phyloP scores from a whole-genome alignment of 2,329 filamentous ascomycete genomes.

The Botrytis fragariae region DNA sequence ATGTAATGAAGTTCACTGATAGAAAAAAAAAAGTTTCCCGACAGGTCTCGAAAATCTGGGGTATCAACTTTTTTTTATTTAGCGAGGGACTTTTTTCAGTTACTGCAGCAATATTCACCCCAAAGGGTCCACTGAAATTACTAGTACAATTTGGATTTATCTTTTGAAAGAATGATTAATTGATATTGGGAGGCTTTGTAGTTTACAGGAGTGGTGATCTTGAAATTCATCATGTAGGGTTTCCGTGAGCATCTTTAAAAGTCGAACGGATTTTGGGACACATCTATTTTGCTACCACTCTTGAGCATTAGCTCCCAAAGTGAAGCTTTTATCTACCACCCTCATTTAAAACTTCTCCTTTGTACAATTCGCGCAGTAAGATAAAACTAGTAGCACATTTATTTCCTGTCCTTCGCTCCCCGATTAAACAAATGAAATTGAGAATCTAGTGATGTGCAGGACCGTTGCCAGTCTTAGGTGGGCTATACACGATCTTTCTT shows the following conservation, averaged over 20 bases:
- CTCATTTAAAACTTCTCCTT: constrained; percentile 24
- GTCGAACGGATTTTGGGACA: constrained; percentile 34
- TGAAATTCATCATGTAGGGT: background rate
- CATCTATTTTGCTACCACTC: constrained; percentile 32
- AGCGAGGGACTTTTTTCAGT: constrained; percentile 25
- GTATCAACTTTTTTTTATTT: constrained; percentile 21
- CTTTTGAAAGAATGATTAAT: background rate
- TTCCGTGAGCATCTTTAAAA: background rate
- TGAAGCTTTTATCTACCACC: constrained; percentile 30
- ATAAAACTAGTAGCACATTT: constrained; percentile 40
- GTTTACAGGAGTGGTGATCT: background rate
- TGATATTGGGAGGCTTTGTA: background rate
- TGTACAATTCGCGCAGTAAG: constrained; percentile 34
- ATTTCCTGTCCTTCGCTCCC: constrained; percentile 27
- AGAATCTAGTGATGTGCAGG: constrained; percentile 29
- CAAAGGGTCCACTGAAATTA: background rate
- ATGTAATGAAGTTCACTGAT: background rate
- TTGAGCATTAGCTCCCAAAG: constrained; percentile 25
- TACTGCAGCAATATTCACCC: constrained; percentile 16
- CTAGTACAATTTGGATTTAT: background rate
- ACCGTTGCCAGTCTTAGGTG: constrained; percentile 47
- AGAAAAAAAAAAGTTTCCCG: constrained; percentile 5
- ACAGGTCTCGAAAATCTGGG: constrained; percentile 2
- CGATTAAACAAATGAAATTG: constrained; percentile 32
- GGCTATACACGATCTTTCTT: constrained; percentile 86